phyloP scores from a whole-genome alignment of 148 eudicot species.

The Vaccinium corymbosum region DNA sequence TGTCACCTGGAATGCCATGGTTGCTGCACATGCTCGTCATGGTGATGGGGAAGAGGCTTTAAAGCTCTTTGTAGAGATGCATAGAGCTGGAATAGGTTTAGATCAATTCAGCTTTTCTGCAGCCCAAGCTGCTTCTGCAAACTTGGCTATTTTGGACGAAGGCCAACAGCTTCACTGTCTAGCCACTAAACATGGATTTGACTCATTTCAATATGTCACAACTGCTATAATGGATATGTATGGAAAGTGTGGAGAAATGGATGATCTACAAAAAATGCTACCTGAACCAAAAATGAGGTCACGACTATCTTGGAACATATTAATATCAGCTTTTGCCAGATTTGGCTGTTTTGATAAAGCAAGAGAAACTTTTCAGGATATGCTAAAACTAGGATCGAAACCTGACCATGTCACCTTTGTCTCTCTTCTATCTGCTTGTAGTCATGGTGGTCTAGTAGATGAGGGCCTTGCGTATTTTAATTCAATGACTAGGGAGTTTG shows the following conservation, averaged over 20 bases:
- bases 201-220: constrained; percentile 38
- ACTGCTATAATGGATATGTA: constrained; percentile 78
- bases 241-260: constrained; percentile 76
- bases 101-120: constrained; percentile 75
- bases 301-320: constrained; percentile 63
- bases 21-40: constrained; percentile 70
- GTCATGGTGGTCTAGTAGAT: constrained; percentile 73
- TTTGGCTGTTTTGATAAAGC: constrained; percentile 60
- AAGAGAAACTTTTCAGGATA: constrained; percentile 52
- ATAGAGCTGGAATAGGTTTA: constrained; percentile 34
- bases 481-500: constrained; percentile 52
- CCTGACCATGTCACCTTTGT: constrained; percentile 83
- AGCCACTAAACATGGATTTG: constrained; percentile 55
- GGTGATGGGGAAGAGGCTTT: constrained; percentile 68
- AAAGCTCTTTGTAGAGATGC: constrained; percentile 53
- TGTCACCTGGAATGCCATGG: constrained; percentile 68
- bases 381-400: constrained; percentile 40
- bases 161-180: constrained; percentile 64
- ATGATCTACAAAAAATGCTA: constrained; percentile 54
- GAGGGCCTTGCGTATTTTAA: constrained; percentile 63
- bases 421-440: constrained; percentile 74
- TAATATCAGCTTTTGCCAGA: constrained; percentile 68
- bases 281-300: constrained; percentile 48
- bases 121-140: constrained; percentile 68
- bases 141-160: constrained; percentile 63